Percentiles rank a stretch among this genome's conserved stretches.
phyloP scores from a whole-genome alignment of 2,329 filamentous ascomycete species.

The Exophiala phaeomuriformis region DNA sequence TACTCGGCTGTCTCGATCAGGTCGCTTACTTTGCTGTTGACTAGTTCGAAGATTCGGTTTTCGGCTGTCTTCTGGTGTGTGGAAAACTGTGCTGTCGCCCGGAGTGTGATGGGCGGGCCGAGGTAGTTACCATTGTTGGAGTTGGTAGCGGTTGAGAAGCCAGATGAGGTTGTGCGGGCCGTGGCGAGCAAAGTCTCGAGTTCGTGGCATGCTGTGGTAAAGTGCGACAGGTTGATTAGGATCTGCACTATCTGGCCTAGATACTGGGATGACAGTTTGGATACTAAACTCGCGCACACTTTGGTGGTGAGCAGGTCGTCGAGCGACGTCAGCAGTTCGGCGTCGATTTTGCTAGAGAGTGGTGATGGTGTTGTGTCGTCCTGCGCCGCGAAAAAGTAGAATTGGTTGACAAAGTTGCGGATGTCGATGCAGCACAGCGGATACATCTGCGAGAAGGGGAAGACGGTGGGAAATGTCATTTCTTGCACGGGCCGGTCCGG shows the following conservation, averaged over 20 bases:
- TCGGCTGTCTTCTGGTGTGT: slow-evolving; percentile 92
- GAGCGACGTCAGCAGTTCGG: slow-evolving; percentile 78
- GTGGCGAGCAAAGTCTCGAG: slow-evolving; percentile 79
- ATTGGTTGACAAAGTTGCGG: slow-evolving; percentile 93
- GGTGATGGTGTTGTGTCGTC: slow-evolving; percentile 73
- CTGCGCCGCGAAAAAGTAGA: slow-evolving; percentile 95
- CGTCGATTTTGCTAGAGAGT: slow-evolving; percentile 67
- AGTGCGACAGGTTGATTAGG: slow-evolving; percentile 93
- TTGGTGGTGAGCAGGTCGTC: slow-evolving; percentile 90
- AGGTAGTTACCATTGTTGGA: slow-evolving; percentile 40
- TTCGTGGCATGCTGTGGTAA: slow-evolving; percentile 85
- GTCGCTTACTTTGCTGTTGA: slow-evolving; percentile 98
- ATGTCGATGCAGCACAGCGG: slow-evolving; percentile 97
- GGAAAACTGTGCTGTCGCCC: slow-evolving; percentile 76
- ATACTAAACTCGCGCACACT: slow-evolving; percentile 83
- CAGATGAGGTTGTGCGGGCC: slow-evolving; percentile 62
- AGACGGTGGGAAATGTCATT: slow-evolving; percentile 82
- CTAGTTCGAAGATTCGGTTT: slow-evolving; percentile 95
- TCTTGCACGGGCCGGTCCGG: slow-evolving; percentile 71
- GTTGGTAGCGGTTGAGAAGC: not conserved
- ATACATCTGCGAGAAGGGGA: slow-evolving; percentile 99
- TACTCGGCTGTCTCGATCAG: slow-evolving; percentile 96
- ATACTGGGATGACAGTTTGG: slow-evolving; percentile 84
- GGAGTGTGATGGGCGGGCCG: slow-evolving; percentile 46
- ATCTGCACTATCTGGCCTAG: slow-evolving; percentile 98